Conservation (phyloP, 306 rosid species). For the Delonix regia region DNA sequence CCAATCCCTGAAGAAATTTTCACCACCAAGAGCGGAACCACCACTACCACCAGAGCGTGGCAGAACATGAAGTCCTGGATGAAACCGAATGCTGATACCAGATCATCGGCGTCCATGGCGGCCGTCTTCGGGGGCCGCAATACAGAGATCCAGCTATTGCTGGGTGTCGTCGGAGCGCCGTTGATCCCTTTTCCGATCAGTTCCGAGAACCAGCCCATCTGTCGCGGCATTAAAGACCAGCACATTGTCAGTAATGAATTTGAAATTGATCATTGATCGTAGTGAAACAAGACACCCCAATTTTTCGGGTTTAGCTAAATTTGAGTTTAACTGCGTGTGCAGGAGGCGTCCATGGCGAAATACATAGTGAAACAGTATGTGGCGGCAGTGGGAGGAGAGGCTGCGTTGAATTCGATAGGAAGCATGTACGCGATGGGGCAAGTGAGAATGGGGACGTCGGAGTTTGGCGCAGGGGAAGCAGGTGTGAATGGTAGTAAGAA, state of each 20-base stretch:
- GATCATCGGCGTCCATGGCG: conserved; percentile 42
- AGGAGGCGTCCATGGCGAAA: conserved; percentile 90
- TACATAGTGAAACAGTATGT: conserved; percentile 87
- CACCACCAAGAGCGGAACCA: conserved; percentile 40
- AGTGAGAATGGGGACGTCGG: conserved; percentile 81
- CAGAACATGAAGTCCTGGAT: conserved; percentile 83
- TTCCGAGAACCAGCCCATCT: conserved; percentile 51
- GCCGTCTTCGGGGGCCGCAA: conserved; percentile 53
- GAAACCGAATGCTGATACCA: conserved; percentile 52
- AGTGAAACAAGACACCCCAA: neutral
- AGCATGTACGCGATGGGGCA: conserved; percentile 97
- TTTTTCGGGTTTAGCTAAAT: neutral
- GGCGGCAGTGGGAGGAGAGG: conserved; percentile 94
- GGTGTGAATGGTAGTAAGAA: conserved; percentile 37
- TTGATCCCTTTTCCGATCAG: conserved; percentile 69
- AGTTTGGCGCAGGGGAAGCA: conserved; percentile 63
- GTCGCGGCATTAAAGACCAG: conserved; percentile 55
- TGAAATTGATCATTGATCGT: neutral
- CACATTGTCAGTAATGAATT: conserved; percentile 58
- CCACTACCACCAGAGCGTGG: conserved; percentile 55
- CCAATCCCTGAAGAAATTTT: conserved; percentile 91
- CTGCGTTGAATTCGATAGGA: conserved; percentile 56
- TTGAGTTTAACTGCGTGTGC: neutral
- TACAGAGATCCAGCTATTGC: conserved; percentile 74
- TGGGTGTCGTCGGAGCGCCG: conserved; percentile 89